Base-by-base conservation (phyloP, 2,329 filamentous ascomycete genomes). In the Stemphylium lycopersici region DNA sequence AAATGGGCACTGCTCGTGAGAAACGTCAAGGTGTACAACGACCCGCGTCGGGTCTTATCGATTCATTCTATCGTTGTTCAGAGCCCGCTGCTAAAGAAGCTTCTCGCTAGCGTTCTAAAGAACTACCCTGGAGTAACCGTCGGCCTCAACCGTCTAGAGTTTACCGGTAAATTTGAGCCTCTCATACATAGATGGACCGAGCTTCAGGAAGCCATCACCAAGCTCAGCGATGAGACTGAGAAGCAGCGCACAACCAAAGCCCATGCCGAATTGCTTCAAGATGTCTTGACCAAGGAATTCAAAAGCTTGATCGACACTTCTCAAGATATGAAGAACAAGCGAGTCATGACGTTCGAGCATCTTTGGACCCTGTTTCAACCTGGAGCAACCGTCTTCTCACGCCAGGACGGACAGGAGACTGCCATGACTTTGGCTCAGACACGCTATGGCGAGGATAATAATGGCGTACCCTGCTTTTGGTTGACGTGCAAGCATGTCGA, bases 21-120 rank as follows among this genome's bases (percentile, higher is more conserved):
- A 8, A 70, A 88, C 65, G 76, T 80, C 50, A 71, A 70, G 45
- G 69, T 70, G 15, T 73, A 71, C 58, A 68, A 68, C 22, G 82
- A 87, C 66, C 82, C 84, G 24, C 80, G 81, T 50, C 86, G 85
- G 65, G 83, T 83, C 33, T 79, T 89, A 15, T 77, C 82, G 45
- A 80, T 88, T 18, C 80, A 89, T 65, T 87, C 84, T 34, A 83
- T 90, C 54, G 79, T 88, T 29, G 75, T 90, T 5, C 87, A 90
- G 73, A 87, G 83, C 34, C 85, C 86, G 1, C 77, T 83, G 38
- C 74, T 90, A 38, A 87, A 86, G 71, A 78, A 79, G 4, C 78
- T 85, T 3, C 77, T 90, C 0, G 76, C 76, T 6, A 76, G 80
- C 3, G 79, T 88, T 6, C 77, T 89, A 12, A 77, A 80, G 2